Evolutionary conservation across 768 basidiomycete genomes (phyloP).

Genomic region (Phanerochaete sordida): DNA sequence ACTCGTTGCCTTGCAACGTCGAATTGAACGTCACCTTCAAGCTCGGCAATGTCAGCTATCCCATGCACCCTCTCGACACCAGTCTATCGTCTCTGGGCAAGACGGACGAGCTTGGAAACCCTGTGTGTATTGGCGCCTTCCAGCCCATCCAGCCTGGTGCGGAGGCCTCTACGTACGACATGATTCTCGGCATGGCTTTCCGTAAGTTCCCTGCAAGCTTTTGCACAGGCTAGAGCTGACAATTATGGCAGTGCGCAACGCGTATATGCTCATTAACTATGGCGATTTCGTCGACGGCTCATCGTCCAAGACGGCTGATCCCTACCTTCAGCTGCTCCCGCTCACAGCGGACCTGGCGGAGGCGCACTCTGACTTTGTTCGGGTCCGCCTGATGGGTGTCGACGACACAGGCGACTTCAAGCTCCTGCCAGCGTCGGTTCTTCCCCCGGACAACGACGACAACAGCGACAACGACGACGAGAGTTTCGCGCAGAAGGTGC

Average conservation of each 20-base stretch:
- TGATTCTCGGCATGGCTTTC: slow-evolving; percentile 35
- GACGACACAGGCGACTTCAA: slow-evolving; percentile 27
- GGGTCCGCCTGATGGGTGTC: slow-evolving; percentile 25
- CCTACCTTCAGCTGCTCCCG: slow-evolving; percentile 32
- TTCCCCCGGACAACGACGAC: slow-evolving; percentile 16
- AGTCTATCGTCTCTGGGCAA: slow-evolving; percentile 17
- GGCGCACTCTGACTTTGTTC: slow-evolving; percentile 32
- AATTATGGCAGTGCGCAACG: slow-evolving; percentile 30
- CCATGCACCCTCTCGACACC: slow-evolving; percentile 34
- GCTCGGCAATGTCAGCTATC: slow-evolving; percentile 28
- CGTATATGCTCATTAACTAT: slow-evolving; percentile 33
- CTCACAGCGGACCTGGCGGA: slow-evolving; percentile 20
- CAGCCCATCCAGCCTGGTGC: slow-evolving; percentile 25
- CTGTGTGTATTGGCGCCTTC: slow-evolving; percentile 32
- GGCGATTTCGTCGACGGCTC: slow-evolving; percentile 33
- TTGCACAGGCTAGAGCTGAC: neutral
- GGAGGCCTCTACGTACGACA: slow-evolving; percentile 24
- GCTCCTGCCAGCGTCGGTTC: slow-evolving; percentile 20
- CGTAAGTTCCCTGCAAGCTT: slow-evolving; percentile 20
- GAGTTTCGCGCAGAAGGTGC: slow-evolving; percentile 17
- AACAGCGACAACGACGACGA: slow-evolving; percentile 11
- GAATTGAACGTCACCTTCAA: slow-evolving; percentile 33
- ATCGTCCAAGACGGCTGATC: slow-evolving; percentile 24
- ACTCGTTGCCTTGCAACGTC: slow-evolving; percentile 30
- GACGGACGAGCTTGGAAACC: slow-evolving; percentile 24